Base-by-base conservation (phyloP, 2,329 filamentous ascomycete genomes). In the Colletotrichum neosansevieriae region DNA sequence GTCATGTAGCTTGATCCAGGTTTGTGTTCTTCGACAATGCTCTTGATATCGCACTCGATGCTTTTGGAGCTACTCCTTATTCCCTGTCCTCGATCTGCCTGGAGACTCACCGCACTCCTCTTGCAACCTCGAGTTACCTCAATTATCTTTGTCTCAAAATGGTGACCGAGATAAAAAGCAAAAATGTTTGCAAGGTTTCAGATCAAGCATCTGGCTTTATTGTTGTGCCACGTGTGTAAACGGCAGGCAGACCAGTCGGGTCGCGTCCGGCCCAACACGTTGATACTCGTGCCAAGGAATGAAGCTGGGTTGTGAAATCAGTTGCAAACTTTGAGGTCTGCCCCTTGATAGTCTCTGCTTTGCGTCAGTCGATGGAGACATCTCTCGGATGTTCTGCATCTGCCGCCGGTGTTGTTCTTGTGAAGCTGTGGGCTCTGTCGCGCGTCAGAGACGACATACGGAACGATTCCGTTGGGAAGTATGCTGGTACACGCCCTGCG, bases 111-210 rank as follows among this genome's bases (percentile, higher is more conserved):
- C 51, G 17, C 32, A 38, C n/a, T 6, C 3, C 34, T 21, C 13
- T 32, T 21, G n/a, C 34, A 12, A 21, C 11, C 32, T 54, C 34
- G 51, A 56, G 53, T 4, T 42, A 32, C 36, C 36, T 44, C 53
- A 32, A 12, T 2, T 15, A 1, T 13, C n/a, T 21, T 17, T 36
- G 36, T 40, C 38, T 42, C 36, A 19, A 21, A 24, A 57, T 13
- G 21, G 19, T 32, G 38, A 44, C 38, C 21, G 38, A 57, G 53
- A 57, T 12, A 57, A 57, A 54, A 57, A 42, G 38, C 38, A 57
- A 44, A n/a, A 17, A 44, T 44, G 36, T 17, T 44, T 57, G 10
- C 45, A 57, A 40, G 51, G 34, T 15, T 15, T 3, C n/a, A 1
- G 51, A 9, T 24, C 53, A 29, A 17, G 38, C 53, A 57, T 44